Evolutionary conservation across 2,329 filamentous ascomycete genomes (phyloP), one percentile per base, ranked within the genome.

Genomic region (Neophaeococcomyces aloes): DNA sequence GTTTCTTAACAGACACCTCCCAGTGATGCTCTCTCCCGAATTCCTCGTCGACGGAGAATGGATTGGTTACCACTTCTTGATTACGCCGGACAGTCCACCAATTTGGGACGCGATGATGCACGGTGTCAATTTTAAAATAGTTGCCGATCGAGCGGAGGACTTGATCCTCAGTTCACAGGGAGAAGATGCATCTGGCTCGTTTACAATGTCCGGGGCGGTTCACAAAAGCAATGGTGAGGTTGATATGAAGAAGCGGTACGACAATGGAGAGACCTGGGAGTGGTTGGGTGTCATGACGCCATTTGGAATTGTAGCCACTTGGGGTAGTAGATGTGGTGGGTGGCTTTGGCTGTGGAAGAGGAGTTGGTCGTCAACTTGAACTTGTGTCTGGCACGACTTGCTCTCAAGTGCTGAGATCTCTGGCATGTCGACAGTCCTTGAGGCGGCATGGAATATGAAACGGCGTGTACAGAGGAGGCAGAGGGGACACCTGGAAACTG

Each of bases 291-390:
- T 30, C 2, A 40, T 40, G 37, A 40, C 37, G 4, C 27, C 37
- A 11, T 40, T 30, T 13, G 37, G 37, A 3, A 40, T 40, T 15
- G 37, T 40, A 3, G 37, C 23, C 11, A 7, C 37, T 29, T 40
- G 37, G 37, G 37, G 37, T 4, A 21, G 14, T 11, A n/a, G 23
- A 21, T 40, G 13, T 7, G 25, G 37, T 40, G 37, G 37, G 8
- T 40, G 37, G 37, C 6, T 40, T 30, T 40, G 37, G 37, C 30
- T 40, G 27, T 40, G 37, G 37, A 40, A 40, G 37, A 40, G 29
- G 23, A 27, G 23, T 3, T 40, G 37, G 37, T 31, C 37, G 18
- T 15, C 35, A 10, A 10, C 23, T 27, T 27, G 10, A 27, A 6
- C 5, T 6, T 27, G 5, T 27, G 23, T 27, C 5, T 6, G 5